A percentile compares a stretch with the other conserved stretches of the same genome.
These are phyloP conservation scores for Atkinsonella hypoxylon DNA, from an alignment of 2,329 filamentous ascomycete genomes.

Conservation along the genomic window DNA sequence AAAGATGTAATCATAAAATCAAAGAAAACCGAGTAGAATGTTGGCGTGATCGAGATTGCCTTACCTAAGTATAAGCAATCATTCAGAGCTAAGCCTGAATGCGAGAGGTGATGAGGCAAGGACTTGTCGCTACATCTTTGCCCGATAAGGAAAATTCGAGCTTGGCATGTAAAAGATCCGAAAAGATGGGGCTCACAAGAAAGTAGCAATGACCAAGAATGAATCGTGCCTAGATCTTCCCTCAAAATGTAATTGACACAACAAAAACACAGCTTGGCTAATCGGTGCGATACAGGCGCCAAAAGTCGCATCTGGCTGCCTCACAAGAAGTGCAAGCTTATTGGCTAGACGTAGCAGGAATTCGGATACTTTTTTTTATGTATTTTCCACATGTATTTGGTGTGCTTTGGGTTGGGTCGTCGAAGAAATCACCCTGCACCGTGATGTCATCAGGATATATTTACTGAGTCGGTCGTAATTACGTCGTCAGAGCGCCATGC, in stretches of 20 bases:
- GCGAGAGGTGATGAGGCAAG: not conserved
- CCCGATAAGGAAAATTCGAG: too few relatives aligned
- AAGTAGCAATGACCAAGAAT: too few relatives aligned
- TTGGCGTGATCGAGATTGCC: not conserved
- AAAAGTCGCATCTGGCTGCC: too few relatives aligned
- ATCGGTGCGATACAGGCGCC: too few relatives aligned
- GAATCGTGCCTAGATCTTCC: too few relatives aligned
- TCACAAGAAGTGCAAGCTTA: not conserved
- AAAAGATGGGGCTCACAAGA: too few relatives aligned
- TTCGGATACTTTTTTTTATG: not conserved
- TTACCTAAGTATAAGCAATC: not conserved
- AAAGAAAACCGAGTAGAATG: too few relatives aligned
- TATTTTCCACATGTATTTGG: not conserved
- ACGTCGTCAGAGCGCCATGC: conserved; percentile 58
- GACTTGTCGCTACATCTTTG: not conserved
- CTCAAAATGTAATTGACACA: too few relatives aligned
- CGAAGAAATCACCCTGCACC: conserved; percentile 63
- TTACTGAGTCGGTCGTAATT: conserved; percentile 53
- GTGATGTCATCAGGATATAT: conserved; percentile 60
- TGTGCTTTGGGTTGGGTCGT: conserved; percentile 6
- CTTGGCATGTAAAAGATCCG: too few relatives aligned
- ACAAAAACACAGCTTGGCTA: too few relatives aligned
- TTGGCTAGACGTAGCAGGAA: not conserved
- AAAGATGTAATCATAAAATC: too few relatives aligned
- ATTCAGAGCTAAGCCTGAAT: not conserved